phyloP scores from a whole-genome alignment of 1,284 basidiomycete species.

The Cryptococcus sp. region DNA sequence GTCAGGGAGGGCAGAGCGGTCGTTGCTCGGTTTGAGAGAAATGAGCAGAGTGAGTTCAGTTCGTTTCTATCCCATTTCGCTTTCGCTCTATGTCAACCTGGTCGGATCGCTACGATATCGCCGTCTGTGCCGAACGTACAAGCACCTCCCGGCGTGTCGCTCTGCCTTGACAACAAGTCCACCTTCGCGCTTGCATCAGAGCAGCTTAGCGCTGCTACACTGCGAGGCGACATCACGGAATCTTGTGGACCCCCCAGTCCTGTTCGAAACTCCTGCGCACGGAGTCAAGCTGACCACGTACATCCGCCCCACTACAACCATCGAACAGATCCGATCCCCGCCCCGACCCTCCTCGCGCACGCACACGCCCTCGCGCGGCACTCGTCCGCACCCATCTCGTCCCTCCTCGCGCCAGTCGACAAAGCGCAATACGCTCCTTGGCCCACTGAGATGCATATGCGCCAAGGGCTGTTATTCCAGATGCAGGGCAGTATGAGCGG shows the following conservation, averaged over 20 bases:
- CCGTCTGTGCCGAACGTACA: too few relatives aligned
- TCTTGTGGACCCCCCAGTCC: too few relatives aligned
- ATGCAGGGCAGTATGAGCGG: conserved; percentile 46
- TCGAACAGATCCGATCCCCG: conserved; percentile 30
- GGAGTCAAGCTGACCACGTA: too few relatives aligned
- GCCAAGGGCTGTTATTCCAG: conserved; percentile 46
- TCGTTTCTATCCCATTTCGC: too few relatives aligned
- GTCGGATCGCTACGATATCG: too few relatives aligned
- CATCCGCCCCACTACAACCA: background rate
- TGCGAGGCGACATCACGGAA: too few relatives aligned
- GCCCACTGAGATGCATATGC: conserved; percentile 47
- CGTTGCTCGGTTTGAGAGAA: conserved; percentile 30
- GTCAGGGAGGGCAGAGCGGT: conserved; percentile 28
- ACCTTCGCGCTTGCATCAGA: too few relatives aligned
- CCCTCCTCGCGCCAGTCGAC: conserved; percentile 28
- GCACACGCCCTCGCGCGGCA: conserved; percentile 39
- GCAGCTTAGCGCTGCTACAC: too few relatives aligned
- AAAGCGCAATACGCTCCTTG: conserved; percentile 39
- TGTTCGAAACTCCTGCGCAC: too few relatives aligned
- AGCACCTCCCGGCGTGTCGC: too few relatives aligned
- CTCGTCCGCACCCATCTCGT: conserved; percentile 42
- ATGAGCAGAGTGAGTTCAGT: conserved; percentile 34
- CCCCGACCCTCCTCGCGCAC: conserved; percentile 34
- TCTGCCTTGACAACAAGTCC: too few relatives aligned
- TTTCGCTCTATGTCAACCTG: too few relatives aligned